These are phyloP conservation scores for Termitomyces sp. DNA, from an alignment of 768 basidiomycete genomes.

Conservation along the genomic window DNA sequence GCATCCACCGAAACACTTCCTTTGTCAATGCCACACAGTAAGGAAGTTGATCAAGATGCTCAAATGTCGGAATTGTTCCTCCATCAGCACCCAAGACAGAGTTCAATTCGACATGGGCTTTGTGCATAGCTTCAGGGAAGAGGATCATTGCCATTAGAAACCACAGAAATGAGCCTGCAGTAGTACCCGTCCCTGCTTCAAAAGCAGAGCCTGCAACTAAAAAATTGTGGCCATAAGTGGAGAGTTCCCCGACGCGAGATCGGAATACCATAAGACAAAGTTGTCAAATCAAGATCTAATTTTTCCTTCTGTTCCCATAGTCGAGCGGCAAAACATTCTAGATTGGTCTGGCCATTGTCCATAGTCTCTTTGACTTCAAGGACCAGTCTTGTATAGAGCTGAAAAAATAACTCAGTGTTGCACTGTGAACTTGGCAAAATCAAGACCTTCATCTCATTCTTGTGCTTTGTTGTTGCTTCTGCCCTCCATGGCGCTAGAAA, in stretches of 20 bases:
- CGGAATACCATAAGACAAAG: background rate
- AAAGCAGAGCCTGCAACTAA: slow-evolving; percentile 8
- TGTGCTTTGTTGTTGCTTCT: no score
- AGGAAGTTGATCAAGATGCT: background rate
- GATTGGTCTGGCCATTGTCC: slow-evolving; percentile 11
- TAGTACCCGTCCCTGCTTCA: slow-evolving; percentile 4
- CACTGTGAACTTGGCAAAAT: no score
- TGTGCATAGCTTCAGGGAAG: no score
- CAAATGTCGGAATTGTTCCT: background rate
- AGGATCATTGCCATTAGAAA: slow-evolving; percentile 12
- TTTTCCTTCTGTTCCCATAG: slow-evolving; percentile 10
- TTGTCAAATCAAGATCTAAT: slow-evolving; percentile 2
- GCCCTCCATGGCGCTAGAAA: slow-evolving; percentile 12
- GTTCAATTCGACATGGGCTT: slow-evolving; percentile 3
- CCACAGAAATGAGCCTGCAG: slow-evolving; percentile 1
- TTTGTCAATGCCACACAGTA: slow-evolving; percentile 3
- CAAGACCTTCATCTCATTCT: no score
- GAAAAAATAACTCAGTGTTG: background rate
- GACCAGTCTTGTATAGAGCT: slow-evolving; percentile 17
- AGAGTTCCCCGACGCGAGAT: no score
- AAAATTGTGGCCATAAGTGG: no score
- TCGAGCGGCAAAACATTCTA: slow-evolving; percentile 14
- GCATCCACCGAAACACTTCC: slow-evolving; percentile 5
- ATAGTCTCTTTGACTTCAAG: slow-evolving; percentile 18
- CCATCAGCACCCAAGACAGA: background rate